Evolutionary conservation across 768 basidiomycete genomes (phyloP).

Genomic region (Lentinula sp.): DNA sequence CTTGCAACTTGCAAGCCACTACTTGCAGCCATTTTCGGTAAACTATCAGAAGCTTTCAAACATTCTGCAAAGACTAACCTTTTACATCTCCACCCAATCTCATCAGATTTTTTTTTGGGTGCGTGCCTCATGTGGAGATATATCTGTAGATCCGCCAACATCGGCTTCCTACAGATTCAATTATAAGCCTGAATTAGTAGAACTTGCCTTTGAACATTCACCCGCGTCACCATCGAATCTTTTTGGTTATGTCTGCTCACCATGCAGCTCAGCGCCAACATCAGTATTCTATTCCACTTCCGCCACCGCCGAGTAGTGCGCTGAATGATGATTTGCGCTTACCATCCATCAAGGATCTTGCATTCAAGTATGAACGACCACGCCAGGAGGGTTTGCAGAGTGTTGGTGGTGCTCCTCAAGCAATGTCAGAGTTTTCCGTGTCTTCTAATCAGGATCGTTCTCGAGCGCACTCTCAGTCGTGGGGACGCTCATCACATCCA

Average conservation of each 20-base stretch:
- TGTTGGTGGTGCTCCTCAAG: slow-evolving; percentile 17
- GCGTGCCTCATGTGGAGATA: slow-evolving; percentile 2
- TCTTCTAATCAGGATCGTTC: slow-evolving; percentile 22
- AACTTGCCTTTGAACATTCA: slow-evolving; percentile 22
- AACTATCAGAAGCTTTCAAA: neutral
- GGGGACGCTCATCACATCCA: slow-evolving; percentile 23
- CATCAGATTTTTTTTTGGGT: slow-evolving; percentile 17
- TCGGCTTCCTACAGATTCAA: slow-evolving; percentile 49
- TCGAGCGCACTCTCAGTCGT: slow-evolving; percentile 28
- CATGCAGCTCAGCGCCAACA: slow-evolving; percentile 32
- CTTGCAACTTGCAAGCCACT: neutral
- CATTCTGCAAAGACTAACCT: slow-evolving; percentile 11
- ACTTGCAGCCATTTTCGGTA: no score
- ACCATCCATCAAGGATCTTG: slow-evolving; percentile 70
- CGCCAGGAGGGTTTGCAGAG: slow-evolving; percentile 20
- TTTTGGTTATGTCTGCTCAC: slow-evolving; percentile 40
- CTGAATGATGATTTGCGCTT: slow-evolving; percentile 44
- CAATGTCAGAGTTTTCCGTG: slow-evolving; percentile 21
- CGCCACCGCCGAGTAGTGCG: slow-evolving; percentile 21
- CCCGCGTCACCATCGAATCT: slow-evolving; percentile 9
- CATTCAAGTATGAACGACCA: slow-evolving; percentile 43
- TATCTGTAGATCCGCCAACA: slow-evolving; percentile 49
- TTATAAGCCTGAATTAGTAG: slow-evolving; percentile 33
- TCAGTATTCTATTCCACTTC: slow-evolving; percentile 29
- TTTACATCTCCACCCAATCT: slow-evolving; percentile 8